Evolutionary conservation across 202 grass and related monocot species (phyloP).

Genomic region (Zizania palustris): DNA sequence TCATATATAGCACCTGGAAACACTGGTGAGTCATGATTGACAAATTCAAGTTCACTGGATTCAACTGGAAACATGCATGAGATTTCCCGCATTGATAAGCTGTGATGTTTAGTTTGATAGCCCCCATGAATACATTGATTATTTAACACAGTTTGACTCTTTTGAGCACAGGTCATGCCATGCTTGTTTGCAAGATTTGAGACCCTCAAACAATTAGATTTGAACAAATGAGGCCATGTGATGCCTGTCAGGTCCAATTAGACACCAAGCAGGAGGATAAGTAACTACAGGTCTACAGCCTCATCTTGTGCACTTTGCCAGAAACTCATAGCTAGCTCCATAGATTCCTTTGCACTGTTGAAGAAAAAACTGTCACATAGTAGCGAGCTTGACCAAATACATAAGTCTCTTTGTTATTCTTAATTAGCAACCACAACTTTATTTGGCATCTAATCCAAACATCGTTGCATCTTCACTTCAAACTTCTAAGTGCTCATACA

Average conservation of each 20-base stretch:
- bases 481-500: too few relatives aligned
- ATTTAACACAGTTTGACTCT: constrained; percentile 35
- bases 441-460: too few relatives aligned
- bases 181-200: constrained; percentile 55
- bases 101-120: constrained; percentile 24
- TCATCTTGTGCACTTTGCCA: constrained; percentile 35
- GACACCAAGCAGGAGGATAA: constrained; percentile 9
- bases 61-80: constrained; percentile 30
- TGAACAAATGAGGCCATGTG: constrained; percentile 49
- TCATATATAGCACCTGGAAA: background rate
- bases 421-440: background rate
- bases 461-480: too few relatives aligned
- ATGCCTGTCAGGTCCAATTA: constrained; percentile 36
- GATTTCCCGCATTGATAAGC: background rate
- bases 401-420: background rate
- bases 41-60: background rate
- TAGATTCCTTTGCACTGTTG: constrained; percentile 41
- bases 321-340: background rate
- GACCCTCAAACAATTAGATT: constrained; percentile 53
- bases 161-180: constrained; percentile 38
- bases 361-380: background rate
- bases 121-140: constrained; percentile 27
- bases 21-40: constrained; percentile 23
- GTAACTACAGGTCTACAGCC: constrained; percentile 27
- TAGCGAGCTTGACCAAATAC: background rate